These are phyloP conservation scores for Rhododendron williamsianum DNA, from an alignment of 148 eudicot genomes.

Conservation along the genomic window DNA sequence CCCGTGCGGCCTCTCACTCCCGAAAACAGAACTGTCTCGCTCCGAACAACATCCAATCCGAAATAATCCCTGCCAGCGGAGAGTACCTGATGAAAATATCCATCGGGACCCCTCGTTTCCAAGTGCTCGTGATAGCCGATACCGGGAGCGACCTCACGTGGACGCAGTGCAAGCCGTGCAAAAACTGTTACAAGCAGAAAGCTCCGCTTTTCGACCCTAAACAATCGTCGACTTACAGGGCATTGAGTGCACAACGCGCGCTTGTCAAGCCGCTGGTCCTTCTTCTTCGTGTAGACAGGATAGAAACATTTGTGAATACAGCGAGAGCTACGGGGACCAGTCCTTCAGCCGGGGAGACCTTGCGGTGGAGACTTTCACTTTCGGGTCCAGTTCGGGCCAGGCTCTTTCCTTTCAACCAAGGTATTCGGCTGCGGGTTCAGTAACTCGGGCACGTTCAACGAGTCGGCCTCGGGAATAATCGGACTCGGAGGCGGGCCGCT, in stretches of 20 bases:
- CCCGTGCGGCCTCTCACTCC: constrained; percentile 4
- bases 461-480: constrained; percentile 22
- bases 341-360: constrained; percentile 25
- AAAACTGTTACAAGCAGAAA: constrained; percentile 22
- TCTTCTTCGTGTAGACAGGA: background rate
- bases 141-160: constrained; percentile 41
- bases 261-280: background rate
- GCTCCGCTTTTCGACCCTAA: constrained; percentile 21
- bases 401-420: background rate
- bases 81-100: constrained; percentile 28
- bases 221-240: constrained; percentile 16
- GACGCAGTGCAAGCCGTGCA: constrained; percentile 43
- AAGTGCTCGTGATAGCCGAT: constrained; percentile 27
- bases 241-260: constrained; percentile 5
- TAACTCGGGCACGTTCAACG: constrained; percentile 21
- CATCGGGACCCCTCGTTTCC: constrained; percentile 30
- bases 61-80: constrained; percentile 9
- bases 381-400: constrained; percentile 7
- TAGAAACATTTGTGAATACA: constrained; percentile 21
- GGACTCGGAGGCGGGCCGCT: constrained; percentile 41
- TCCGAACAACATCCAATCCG: constrained; percentile 2
- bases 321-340: constrained; percentile 24
- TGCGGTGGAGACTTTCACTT: constrained; percentile 28
- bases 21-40: background rate
- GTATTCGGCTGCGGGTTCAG: constrained; percentile 33